phyloP scores from a whole-genome alignment of 1,139 yeast genomes.

The Pneumocystis jirovecii region DNA sequence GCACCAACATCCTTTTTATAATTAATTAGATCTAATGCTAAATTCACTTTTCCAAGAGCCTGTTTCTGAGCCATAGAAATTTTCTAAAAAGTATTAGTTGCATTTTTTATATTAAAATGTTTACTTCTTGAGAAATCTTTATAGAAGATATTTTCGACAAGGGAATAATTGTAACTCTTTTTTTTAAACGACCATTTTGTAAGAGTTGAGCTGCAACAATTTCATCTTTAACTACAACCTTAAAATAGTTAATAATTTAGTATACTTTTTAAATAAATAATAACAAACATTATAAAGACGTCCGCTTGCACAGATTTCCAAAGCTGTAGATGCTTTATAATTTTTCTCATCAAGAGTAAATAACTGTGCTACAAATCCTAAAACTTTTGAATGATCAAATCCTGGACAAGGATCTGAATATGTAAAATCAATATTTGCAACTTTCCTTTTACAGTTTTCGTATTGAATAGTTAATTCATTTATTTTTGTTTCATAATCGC shows the following conservation, averaged over 20 bases:
- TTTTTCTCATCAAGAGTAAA: conserved; percentile 49
- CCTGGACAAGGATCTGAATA: conserved; percentile 50
- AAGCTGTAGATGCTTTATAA: conserved; percentile 55
- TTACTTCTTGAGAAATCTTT: conserved; percentile 20
- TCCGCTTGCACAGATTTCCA: conserved; percentile 92
- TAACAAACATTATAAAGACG: conserved; percentile 49
- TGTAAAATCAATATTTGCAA: conserved; percentile 62
- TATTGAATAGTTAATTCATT: conserved; percentile 36
- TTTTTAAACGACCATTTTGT: conserved; percentile 60
- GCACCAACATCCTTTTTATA: conserved; percentile 53
- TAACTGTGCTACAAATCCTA: conserved; percentile 81
- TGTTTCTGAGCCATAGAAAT: conserved; percentile 42
- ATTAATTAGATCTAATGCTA: conserved; percentile 67
- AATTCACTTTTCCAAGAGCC: conserved; percentile 73
- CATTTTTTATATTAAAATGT: not conserved
- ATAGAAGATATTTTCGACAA: conserved; percentile 64
- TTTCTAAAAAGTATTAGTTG: conserved; percentile 10
- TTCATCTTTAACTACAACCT: conserved; percentile 71
- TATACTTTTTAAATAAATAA: not conserved
- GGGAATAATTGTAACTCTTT: conserved; percentile 85
- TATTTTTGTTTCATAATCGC: conserved; percentile 22
- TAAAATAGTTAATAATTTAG: not conserved
- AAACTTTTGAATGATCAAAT: conserved; percentile 50
- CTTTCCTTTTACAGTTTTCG: conserved; percentile 45
- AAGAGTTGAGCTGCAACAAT: conserved; percentile 67